A percentile compares a stretch with the other conserved stretches of the same genome.
These are phyloP conservation scores for Cercospora nicotianae DNA, from an alignment of 2,329 filamentous ascomycete species.

Conservation along the genomic window DNA sequence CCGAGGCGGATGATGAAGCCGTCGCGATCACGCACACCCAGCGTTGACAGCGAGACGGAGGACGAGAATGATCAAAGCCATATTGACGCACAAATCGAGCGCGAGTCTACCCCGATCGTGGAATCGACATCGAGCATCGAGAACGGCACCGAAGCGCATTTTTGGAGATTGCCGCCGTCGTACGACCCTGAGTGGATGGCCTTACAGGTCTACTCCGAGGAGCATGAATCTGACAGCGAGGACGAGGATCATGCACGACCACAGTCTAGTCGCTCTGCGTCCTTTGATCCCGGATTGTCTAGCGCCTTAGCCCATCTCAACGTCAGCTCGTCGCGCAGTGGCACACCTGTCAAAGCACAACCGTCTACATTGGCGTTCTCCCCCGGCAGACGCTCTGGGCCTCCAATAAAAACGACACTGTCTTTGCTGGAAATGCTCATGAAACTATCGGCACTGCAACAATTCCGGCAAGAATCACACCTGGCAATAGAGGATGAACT, in stretches of 20 bases:
- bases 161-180: slow-evolving; percentile 48
- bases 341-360: slow-evolving; percentile 23
- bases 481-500: slow-evolving; percentile 88
- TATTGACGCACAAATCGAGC: slow-evolving; percentile 47
- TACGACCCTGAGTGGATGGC: slow-evolving; percentile 90
- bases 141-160: not conserved
- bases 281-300: slow-evolving; percentile 45
- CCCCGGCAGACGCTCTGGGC: slow-evolving; percentile 26
- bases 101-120: slow-evolving; percentile 40
- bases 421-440: slow-evolving; percentile 88
- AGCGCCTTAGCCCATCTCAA: slow-evolving; percentile 51
- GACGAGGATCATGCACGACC: slow-evolving; percentile 40
- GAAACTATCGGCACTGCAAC: slow-evolving; percentile 80
- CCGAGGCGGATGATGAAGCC: slow-evolving; percentile 59
- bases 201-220: slow-evolving; percentile 76
- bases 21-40: slow-evolving; percentile 20
- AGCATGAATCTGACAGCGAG: slow-evolving; percentile 52
- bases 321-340: slow-evolving; percentile 33
- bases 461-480: slow-evolving; percentile 87
- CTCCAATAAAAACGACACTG: slow-evolving; percentile 62
- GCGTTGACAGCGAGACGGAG: not conserved
- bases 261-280: slow-evolving; percentile 29
- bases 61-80: slow-evolving; percentile 45
- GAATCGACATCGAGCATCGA: not conserved
- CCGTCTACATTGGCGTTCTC: slow-evolving; percentile 35